These are phyloP conservation scores for Plectosphaerella sp. DNA, from an alignment of 2,329 filamentous ascomycete genomes.

Conservation along the genomic window DNA sequence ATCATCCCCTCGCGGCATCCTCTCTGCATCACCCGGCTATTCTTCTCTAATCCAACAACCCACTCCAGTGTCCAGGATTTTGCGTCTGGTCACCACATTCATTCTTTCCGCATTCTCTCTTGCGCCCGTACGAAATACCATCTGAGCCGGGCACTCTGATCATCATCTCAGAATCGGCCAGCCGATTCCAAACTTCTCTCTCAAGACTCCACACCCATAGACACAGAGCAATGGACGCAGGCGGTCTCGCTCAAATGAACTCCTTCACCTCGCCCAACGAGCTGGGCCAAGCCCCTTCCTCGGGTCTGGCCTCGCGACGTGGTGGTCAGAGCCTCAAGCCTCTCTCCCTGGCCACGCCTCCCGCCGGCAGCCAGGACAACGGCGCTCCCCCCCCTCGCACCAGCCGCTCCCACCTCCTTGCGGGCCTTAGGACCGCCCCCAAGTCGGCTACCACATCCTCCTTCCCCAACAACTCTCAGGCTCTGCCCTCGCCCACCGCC, in stretches of 20 bases:
- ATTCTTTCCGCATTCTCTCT: conserved; percentile 5
- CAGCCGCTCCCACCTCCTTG: conserved; percentile 89
- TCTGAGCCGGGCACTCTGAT: conserved; percentile 7
- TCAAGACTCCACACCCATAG: conserved; percentile 2
- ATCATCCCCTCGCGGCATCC: not conserved
- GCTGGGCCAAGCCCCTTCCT: conserved; percentile 65
- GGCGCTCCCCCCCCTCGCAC: conserved; percentile 80
- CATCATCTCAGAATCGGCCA: conserved; percentile 1
- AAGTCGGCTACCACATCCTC: conserved; percentile 74
- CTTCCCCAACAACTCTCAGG: conserved; percentile 63
- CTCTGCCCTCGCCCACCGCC: conserved; percentile 33
- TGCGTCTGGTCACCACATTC: not conserved
- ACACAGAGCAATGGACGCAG: conserved; percentile 74
- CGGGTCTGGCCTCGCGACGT: conserved; percentile 78
- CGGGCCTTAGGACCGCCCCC: conserved; percentile 87
- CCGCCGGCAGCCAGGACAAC: conserved; percentile 48
- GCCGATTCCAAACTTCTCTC: not conserved
- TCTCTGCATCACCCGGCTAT: conserved; percentile 3
- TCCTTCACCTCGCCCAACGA: conserved; percentile 70
- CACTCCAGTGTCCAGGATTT: not conserved
- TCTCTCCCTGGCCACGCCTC: conserved; percentile 71
- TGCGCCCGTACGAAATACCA: not conserved
- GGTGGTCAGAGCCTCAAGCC: conserved; percentile 88
- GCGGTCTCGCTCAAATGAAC: conserved; percentile 99
- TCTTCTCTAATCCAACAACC: conserved; percentile 5